Evolutionary conservation across 73 alveolate genomes (phyloP).

Genomic region (Symbiodinium natans): DNA sequence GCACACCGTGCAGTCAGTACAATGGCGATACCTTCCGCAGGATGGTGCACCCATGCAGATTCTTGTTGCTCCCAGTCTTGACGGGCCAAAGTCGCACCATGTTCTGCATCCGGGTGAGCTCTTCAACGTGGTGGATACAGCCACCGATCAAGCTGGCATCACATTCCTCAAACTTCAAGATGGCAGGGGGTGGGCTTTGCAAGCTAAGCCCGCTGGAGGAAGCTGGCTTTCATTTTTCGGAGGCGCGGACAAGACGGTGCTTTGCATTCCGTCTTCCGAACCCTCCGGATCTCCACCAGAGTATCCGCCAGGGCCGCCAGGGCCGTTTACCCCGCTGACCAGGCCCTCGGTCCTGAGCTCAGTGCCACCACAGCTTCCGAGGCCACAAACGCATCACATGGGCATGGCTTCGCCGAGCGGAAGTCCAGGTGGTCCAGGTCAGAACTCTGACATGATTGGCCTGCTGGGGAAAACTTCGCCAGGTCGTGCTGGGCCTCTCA

Average conservation of each 20-base stretch:
- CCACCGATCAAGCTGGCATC: background rate
- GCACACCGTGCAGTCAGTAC: background rate
- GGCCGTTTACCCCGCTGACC: background rate
- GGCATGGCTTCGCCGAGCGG: background rate
- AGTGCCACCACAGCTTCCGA: background rate
- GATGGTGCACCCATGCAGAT: background rate
- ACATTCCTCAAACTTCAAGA: constrained; percentile 55
- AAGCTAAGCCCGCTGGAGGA: constrained; percentile 21
- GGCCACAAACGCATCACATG: background rate
- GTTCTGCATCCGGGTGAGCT: background rate
- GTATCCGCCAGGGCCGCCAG: background rate
- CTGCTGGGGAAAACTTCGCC: background rate
- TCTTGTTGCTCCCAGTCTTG: background rate
- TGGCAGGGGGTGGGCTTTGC: constrained; percentile 81
- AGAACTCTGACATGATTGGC: background rate
- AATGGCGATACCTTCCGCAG: background rate
- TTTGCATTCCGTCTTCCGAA: constrained; percentile 23
- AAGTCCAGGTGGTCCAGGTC: background rate
- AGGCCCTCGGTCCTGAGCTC: background rate
- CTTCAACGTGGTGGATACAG: background rate
- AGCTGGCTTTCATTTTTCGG: constrained; percentile 45
- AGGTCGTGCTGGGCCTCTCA: background rate
- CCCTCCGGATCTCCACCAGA: background rate
- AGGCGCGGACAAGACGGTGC: constrained; percentile 34
- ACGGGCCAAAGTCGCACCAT: background rate